Percentiles rank a stretch among this genome's conserved stretches.
Conservation (phyloP, 768 basidiomycete genomes). For the Calocybe cyanea region DNA sequence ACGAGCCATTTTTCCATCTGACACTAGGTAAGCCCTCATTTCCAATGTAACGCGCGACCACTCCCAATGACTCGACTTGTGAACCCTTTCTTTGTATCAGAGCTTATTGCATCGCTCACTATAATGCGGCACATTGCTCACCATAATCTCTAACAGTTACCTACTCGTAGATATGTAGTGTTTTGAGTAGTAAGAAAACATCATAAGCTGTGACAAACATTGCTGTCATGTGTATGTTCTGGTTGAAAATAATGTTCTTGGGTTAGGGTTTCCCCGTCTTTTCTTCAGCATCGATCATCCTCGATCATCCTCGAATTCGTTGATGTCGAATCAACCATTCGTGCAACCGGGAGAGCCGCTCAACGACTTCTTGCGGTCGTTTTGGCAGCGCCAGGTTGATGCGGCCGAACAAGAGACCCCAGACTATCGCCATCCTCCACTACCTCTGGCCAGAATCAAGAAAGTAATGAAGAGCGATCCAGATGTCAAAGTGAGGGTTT, state of each 20-base stretch:
- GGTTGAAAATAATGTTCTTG: background rate
- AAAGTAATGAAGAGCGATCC: slow-evolving; percentile 99
- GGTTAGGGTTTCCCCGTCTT: slow-evolving; percentile 14
- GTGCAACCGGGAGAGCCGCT: slow-evolving; percentile 86
- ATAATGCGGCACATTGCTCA: slow-evolving; percentile 50
- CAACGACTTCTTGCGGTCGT: slow-evolving; percentile 78
- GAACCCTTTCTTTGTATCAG: background rate
- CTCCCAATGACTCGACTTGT: background rate
- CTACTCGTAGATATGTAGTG: background rate
- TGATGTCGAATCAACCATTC: slow-evolving; percentile 39
- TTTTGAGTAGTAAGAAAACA: background rate
- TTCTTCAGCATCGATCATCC: too few species aligned
- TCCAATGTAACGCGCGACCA: background rate
- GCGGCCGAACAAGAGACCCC: slow-evolving; percentile 84
- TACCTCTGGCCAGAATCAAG: slow-evolving; percentile 95
- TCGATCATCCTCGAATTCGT: too few species aligned
- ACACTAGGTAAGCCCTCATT: slow-evolving; percentile 5
- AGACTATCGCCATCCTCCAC: slow-evolving; percentile 82
- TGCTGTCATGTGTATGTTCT: background rate
- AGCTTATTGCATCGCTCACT: slow-evolving; percentile 7
- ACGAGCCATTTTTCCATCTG: slow-evolving; percentile 10
- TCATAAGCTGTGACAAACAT: too few species aligned
- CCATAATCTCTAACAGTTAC: slow-evolving; percentile 27
- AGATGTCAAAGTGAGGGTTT: slow-evolving; percentile 78
- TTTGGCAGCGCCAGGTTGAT: slow-evolving; percentile 90